Percentiles rank a stretch among this genome's conserved stretches.
Conservation (phyloP, 345 rosid genomes). For the Citrus sp. region DNA sequence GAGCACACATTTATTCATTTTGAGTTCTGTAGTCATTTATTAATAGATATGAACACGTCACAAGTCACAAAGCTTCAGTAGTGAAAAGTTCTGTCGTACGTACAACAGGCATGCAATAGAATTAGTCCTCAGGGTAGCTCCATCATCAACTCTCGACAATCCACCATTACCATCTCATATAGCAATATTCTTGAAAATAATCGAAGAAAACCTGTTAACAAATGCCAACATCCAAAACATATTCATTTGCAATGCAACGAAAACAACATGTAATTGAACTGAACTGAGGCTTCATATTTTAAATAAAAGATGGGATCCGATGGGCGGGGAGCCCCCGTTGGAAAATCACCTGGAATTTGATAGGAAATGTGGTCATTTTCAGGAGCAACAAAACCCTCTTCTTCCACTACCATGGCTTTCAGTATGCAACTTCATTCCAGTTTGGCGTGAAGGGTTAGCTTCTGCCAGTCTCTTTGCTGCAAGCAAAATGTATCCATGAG, state of each 20-base stretch:
- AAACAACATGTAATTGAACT: not conserved
- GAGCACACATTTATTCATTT: constrained; percentile 1
- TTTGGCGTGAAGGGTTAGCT: constrained; percentile 52
- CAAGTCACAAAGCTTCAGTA: constrained; percentile 10
- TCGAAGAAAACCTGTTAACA: constrained; percentile 5
- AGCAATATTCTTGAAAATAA: not conserved
- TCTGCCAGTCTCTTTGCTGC: constrained; percentile 67
- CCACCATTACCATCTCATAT: not conserved
- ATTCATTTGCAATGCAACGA: not conserved
- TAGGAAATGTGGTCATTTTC: constrained; percentile 7
- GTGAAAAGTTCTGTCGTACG: constrained; percentile 10
- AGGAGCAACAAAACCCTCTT: constrained; percentile 61
- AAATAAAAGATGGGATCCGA: not conserved
- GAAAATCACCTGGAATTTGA: constrained; percentile 12
- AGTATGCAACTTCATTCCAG: constrained; percentile 63
- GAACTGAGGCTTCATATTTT: not conserved
- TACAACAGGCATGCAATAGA: constrained; percentile 12
- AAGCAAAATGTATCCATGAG: constrained; percentile 16
- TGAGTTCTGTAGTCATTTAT: constrained; percentile 9
- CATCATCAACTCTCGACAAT: constrained; percentile 4
- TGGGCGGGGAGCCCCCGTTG: not conserved
- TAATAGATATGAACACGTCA: not conserved
- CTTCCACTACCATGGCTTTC: constrained; percentile 40
- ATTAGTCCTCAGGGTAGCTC: constrained; percentile 8
- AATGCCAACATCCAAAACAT: not conserved